Evolutionary conservation across 441 rosid species (phyloP).

Genomic region (Rhodomyrtus psidioides): DNA sequence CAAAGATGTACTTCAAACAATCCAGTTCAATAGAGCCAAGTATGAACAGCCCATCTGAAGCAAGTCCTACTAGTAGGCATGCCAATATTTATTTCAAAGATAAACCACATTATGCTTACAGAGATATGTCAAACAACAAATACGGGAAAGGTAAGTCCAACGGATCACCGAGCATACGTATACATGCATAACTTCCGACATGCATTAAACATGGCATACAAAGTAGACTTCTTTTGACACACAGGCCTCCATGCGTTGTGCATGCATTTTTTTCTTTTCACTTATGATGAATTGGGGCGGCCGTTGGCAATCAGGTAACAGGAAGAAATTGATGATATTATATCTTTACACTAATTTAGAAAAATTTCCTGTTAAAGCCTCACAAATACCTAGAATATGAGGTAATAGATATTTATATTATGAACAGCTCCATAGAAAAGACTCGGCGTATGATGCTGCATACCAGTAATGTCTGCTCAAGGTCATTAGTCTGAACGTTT

Average conservation of each 20-base stretch:
- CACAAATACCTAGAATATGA: not conserved
- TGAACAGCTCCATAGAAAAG: not conserved
- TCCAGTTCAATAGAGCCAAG: not conserved
- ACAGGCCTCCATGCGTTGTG: not conserved
- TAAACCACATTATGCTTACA: not conserved
- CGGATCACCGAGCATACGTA: not conserved
- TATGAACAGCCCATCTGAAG: not conserved
- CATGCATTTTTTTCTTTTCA: not conserved
- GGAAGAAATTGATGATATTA: not conserved
- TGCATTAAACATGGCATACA: not conserved
- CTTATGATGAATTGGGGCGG: not conserved
- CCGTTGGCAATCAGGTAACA: not conserved
- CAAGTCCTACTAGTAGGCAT: not conserved
- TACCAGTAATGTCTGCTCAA: conserved; percentile 92
- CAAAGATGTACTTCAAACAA: not conserved
- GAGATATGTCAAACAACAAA: not conserved
- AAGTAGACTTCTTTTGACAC: not conserved
- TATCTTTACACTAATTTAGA: not conserved
- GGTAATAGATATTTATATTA: not conserved
- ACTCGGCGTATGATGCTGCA: not conserved
- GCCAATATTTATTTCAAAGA: not conserved
- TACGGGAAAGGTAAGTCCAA: not conserved
- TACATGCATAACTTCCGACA: not conserved
- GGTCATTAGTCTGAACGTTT: conserved; percentile 65
- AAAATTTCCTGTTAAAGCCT: not conserved